Evolutionary conservation across 345 rosid genomes (phyloP), one percentile per base, ranked within the genome.

Genomic region (Kandelia obovata): DNA sequence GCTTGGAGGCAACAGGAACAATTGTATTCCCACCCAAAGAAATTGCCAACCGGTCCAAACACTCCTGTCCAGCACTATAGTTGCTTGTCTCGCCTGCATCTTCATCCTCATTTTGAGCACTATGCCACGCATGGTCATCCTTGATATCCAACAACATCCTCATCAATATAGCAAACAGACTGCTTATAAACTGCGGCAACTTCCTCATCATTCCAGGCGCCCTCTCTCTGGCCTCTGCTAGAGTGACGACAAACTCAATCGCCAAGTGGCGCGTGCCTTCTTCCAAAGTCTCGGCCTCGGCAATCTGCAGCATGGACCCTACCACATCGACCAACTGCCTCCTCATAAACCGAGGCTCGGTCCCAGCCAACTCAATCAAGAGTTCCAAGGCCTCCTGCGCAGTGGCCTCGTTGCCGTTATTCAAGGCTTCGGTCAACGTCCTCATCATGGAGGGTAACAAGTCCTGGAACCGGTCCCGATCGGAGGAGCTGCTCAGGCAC

Each of bases 151-250:
- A 71, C 67, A 96, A 73, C 98, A 90, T 92, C 73, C 79, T 82
- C 99, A 96, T 96, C 73, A 96, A 79, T 37, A 96, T 92, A 0
- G 91, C 90, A 58, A 92, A 96, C 69, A 96, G 74, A 78, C 98
- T 80, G 69, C 86, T 90, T 4, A 96, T 88, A 66, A 96, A 96
- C 84, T 96, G 99, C 0, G 99, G 99, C 52, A 96, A 79, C 77
- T 92, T 96, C 86, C 99, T 90, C 86, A 96, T 89, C 99, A 96
- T 96, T 71, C 99, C 99, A 0, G 99, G 99, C 4, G 99, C 99
- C 66, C 97, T 89, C 76, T 96, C 99, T 66, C 99, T 84, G 5
- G 99, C 98, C 82, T 96, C 99, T 0, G 99, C 98, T 7, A 96
- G 73, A 1, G 99, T 96, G 0, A 96, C 86, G 65, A 96, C 94